Percentiles rank a stretch among this genome's conserved stretches.
phyloP scores from a whole-genome alignment of 768 basidiomycete genomes.

The Tylopilus sp. region DNA sequence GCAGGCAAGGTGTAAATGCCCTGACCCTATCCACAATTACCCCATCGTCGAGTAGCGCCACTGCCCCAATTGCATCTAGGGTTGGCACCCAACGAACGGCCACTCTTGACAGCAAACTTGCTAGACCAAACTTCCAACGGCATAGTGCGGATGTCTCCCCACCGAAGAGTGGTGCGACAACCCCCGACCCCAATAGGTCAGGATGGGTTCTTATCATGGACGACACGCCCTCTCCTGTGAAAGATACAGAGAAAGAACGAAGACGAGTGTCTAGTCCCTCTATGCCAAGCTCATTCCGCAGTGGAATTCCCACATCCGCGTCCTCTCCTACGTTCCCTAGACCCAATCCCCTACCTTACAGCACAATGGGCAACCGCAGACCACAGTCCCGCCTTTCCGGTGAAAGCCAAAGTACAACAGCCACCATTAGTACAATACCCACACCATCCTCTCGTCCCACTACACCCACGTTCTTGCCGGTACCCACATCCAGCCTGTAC shows the following conservation, averaged over 20 bases:
- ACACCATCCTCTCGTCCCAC: conserved; percentile 68
- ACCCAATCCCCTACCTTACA: conserved; percentile 41
- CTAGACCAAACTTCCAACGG: conserved; percentile 34
- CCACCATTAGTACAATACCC: conserved; percentile 58
- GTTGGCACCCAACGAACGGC: conserved; percentile 13
- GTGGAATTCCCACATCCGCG: conserved; percentile 44
- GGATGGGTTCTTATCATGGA: conserved; percentile 93
- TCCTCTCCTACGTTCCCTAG: conserved; percentile 45
- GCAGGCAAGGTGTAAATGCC: conserved; percentile 43
- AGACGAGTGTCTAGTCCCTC: conserved; percentile 63
- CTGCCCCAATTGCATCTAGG: conserved; percentile 31
- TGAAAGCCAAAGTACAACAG: conserved; percentile 51
- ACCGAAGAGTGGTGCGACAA: conserved; percentile 37
- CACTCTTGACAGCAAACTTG: conserved; percentile 20
- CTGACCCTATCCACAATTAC: conserved; percentile 33
- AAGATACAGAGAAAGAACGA: conserved; percentile 51
- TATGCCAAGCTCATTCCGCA: conserved; percentile 50
- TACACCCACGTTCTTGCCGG: conserved; percentile 75
- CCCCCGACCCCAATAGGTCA: conserved; percentile 56
- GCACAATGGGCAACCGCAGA: conserved; percentile 48
- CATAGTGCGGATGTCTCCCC: conserved; percentile 44
- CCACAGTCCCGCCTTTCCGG: conserved; percentile 75
- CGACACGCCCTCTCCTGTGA: conserved; percentile 70
- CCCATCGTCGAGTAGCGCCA: conserved; percentile 37
- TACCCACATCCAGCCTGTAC: conserved; percentile 54